Base-by-base conservation (phyloP, 108 stramenopile genomes). In the Fistulifera pelliculosa region DNA sequence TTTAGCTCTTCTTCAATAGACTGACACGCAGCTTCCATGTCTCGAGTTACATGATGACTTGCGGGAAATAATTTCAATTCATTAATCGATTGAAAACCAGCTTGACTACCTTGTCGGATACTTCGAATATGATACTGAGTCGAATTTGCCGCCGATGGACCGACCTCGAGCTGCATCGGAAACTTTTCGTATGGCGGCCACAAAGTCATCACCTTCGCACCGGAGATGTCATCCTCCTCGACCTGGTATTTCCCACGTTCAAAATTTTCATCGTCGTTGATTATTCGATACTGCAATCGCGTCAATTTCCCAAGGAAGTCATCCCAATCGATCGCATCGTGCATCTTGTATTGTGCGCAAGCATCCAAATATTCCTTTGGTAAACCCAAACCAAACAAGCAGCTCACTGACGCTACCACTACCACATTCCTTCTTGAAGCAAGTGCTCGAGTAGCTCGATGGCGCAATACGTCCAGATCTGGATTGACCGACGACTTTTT, bases 321-420 rank as follows among this genome's bases (percentile, higher is more conserved):
- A 25, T 42, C 47, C 31, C 31, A 35, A n/a, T 39, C 19, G 19
- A 35, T 18, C n/a, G 53, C 47, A 14, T 68, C 58, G 15, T 69
- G 70, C 13, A 60, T 62, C 12, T 55, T 53, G 62, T 47, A 75
- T 31, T 27, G 21, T 16, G 50, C 25, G 24, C 66, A 48, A 5
- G 79, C 70, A 25, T 82, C 69, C 38, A 88, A 59, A 44, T 88
- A 88, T 38, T 79, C 69, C 23, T 60, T 54, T 22, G 87, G 87
- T 67, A 89, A 51, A 0, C 88, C 88, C 42, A 90, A 53, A n/a
- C 88, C 88, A 60, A 81, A 90, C 14, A 90, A 86, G 53, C 88
- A 90, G 24, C 68, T 70, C 15, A 90, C 82, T 18, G 71, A 68
- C 26, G 88, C 78, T 21, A 90, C 88, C 17, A 90, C 73, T 14